Percentiles rank a stretch among this genome's conserved stretches.
phyloP scores from a whole-genome alignment of 2,329 filamentous ascomycete species.

The Fusarium sp. region DNA sequence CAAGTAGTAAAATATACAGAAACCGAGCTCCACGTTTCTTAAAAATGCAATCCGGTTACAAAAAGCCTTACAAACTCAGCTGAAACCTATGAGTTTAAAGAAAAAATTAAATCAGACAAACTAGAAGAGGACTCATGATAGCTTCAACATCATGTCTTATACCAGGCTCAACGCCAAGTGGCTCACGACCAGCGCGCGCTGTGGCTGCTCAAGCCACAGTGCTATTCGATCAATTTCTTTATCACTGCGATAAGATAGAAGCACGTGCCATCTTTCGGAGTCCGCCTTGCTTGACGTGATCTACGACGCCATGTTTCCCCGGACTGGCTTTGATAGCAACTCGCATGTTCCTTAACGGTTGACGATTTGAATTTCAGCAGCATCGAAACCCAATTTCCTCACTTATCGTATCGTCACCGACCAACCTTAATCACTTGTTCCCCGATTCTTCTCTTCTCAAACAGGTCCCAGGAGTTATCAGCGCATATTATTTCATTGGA shows the following conservation, averaged over 20 bases:
- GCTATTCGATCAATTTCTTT: slow-evolving; percentile 10
- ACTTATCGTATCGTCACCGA: not conserved
- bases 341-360: slow-evolving; percentile 29
- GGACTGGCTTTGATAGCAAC: slow-evolving; percentile 28
- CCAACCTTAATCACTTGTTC: slow-evolving; percentile 1
- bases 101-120: not conserved
- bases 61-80: not conserved
- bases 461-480: not conserved
- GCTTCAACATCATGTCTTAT: not conserved
- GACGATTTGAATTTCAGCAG: slow-evolving; percentile 9
- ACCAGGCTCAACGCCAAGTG: not conserved
- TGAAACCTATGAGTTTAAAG: not conserved
- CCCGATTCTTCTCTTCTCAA: slow-evolving; percentile 7
- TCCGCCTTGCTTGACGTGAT: slow-evolving; percentile 41
- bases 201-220: slow-evolving; percentile 14
- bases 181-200: not conserved
- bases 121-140: slow-evolving; percentile 3
- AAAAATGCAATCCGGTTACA: not conserved
- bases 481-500: slow-evolving; percentile 29
- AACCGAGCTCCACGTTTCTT: not conserved
- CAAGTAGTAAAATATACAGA: not conserved
- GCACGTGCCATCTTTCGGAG: slow-evolving; percentile 37
- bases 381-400: slow-evolving; percentile 13
- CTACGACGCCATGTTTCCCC: slow-evolving; percentile 36
- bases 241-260: slow-evolving; percentile 38